Evolutionary conservation across 441 rosid species (phyloP).

Genomic region (Codiaeum variegatum): DNA sequence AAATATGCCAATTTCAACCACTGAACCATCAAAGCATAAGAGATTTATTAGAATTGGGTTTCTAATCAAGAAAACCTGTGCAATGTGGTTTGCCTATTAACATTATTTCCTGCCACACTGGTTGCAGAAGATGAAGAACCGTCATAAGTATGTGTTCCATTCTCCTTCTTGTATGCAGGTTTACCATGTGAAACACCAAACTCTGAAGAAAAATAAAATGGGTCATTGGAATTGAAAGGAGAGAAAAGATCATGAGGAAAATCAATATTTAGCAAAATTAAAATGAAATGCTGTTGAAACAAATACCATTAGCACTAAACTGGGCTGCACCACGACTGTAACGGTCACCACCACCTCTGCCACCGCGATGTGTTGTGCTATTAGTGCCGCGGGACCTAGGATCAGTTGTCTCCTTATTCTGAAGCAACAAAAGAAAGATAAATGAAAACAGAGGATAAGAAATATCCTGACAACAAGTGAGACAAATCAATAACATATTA

Average conservation of each 20-base stretch:
- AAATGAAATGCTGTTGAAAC: background rate
- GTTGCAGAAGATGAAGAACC: conserved; percentile 54
- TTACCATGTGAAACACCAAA: conserved; percentile 55
- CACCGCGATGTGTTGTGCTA: conserved; percentile 56
- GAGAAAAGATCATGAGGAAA: background rate
- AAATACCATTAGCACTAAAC: conserved; percentile 45
- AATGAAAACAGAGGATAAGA: conserved; percentile 9
- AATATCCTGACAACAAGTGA: background rate
- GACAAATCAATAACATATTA: background rate
- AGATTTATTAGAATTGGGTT: background rate
- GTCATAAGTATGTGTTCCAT: conserved; percentile 55
- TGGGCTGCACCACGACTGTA: conserved; percentile 57
- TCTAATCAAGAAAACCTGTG: conserved; percentile 45
- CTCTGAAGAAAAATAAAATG: conserved; percentile 41
- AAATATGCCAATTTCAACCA: background rate
- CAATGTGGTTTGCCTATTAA: conserved; percentile 32
- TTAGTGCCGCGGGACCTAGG: conserved; percentile 54
- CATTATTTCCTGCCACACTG: conserved; percentile 37
- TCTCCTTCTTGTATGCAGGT: conserved; percentile 69
- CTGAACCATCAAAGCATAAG: background rate
- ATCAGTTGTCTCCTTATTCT: conserved; percentile 69
- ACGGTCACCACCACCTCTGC: conserved; percentile 68
- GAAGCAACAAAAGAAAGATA: conserved; percentile 24
- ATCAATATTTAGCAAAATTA: conserved; percentile 6
- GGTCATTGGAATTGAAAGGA: background rate